A percentile compares a stretch with the other conserved stretches of the same genome.
Evolutionary conservation across 164 flowering plant species (phyloP).

Genomic region (Annona cherimola): DNA sequence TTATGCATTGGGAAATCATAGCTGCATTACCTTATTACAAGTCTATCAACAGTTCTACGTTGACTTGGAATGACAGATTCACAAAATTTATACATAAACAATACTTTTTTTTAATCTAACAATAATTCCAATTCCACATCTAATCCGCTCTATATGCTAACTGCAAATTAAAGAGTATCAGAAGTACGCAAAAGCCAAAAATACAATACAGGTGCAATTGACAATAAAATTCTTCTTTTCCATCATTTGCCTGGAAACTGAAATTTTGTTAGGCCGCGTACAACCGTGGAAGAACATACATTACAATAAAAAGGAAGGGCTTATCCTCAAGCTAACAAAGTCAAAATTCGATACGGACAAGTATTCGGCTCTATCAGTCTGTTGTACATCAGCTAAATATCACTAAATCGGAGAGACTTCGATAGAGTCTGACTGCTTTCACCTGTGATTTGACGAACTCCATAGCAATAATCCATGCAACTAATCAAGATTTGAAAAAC

Average conservation of each 20-base stretch:
- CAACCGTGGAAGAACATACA: not conserved
- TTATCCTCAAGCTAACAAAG: not conserved
- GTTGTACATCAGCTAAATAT: not conserved
- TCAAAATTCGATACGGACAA: not conserved
- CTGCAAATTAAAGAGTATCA: too few relatives aligned
- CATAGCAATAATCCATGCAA: not conserved
- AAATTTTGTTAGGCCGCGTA: not conserved
- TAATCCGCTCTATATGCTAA: too few relatives aligned
- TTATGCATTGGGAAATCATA: too few relatives aligned
- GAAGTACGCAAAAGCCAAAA: too few relatives aligned
- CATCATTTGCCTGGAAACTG: not conserved
- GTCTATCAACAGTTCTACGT: too few relatives aligned
- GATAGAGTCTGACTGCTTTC: not conserved
- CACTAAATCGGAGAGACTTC: not conserved
- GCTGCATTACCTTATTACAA: too few relatives aligned
- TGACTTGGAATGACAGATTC: too few relatives aligned
- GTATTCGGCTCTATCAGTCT: not conserved
- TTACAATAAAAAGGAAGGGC: not conserved
- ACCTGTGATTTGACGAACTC: not conserved
- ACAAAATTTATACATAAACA: too few relatives aligned
- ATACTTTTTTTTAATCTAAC: too few relatives aligned
- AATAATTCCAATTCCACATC: too few relatives aligned
- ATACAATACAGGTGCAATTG: not conserved
- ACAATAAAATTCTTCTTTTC: not conserved
- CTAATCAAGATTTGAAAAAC: not conserved